Evolutionary conservation across 352 stramenopile species (phyloP), one percentile per base, ranked within the genome.

Genomic region (Pythium diclinum): DNA sequence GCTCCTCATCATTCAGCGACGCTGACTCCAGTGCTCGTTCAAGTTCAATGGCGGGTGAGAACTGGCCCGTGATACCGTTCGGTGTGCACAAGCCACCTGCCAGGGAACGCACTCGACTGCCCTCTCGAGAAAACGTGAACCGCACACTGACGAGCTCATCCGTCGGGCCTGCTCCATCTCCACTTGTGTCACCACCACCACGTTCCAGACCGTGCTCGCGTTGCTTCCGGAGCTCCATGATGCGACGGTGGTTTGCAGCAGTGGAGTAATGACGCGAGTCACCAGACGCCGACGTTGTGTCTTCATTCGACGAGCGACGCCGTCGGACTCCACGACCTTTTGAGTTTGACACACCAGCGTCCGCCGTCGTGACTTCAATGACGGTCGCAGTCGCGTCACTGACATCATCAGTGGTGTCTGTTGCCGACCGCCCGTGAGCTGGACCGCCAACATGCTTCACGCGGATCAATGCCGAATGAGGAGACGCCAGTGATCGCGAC

Each of bases 171-270:
- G 25, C 25, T 51, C 28, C 11, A 19, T 51, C n/a, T 49, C 36
- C 40, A 28, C 34, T 23, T 8, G 14, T 21, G 6, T 6, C 23
- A 2, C 38, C 47, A 44, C 42, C 16, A n/a, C 59, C 28, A n/a
- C 46, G 54, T 11, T 23, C 1, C 19, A 13, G 10, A 17, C 14
- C 17, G 17, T 25, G 23, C 13, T 52, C 56, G 1, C 72, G 76
- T 47, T 82, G 63, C 44, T 82, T 77, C 0, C 81, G 77, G 14
- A 90, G 68, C 55, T 85, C 59, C 67, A 85, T 74, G 32, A 90
- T 84, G 0, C 81, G 79, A 7, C 78, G 73, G 34, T 90, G 79
- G 55, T 85, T 88, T 3, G 79, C 69, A 34, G 79, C 80, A 46
- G 65, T 84, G 25, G 67, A 61, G 8, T 67, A 65, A 1, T 55